Evolutionary conservation across 1,139 yeast species (phyloP).

Genomic region (Arxiozyma bovina): DNA sequence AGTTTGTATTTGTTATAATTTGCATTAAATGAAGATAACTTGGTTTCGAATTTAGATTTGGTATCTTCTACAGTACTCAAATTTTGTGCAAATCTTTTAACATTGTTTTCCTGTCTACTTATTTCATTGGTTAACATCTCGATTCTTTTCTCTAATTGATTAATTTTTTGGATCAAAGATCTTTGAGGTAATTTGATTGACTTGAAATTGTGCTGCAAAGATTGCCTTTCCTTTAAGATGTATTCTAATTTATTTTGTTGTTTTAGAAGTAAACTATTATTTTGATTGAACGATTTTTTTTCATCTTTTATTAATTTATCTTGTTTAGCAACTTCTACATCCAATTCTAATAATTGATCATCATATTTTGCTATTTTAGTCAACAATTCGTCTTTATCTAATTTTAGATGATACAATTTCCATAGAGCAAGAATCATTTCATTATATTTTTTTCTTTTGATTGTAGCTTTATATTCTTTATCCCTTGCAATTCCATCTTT

Average conservation of each 20-base stretch:
- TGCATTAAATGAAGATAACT: constrained; percentile 29
- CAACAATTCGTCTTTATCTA: constrained; percentile 34
- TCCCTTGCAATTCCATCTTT: constrained; percentile 70
- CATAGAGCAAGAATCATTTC: constrained; percentile 49
- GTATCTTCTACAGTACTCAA: constrained; percentile 41
- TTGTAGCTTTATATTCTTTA: constrained; percentile 52
- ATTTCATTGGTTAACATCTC: constrained; percentile 47
- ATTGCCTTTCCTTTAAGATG: constrained; percentile 39
- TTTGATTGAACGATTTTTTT: constrained; percentile 29
- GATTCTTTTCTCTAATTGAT: constrained; percentile 43
- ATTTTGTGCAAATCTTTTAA: constrained; percentile 40
- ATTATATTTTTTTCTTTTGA: constrained; percentile 42
- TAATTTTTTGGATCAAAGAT: constrained; percentile 35
- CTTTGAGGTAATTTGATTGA: constrained; percentile 43
- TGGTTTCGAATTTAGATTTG: constrained; percentile 38
- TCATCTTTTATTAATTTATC: constrained; percentile 25
- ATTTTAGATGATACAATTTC: constrained; percentile 59
- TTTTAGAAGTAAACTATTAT: constrained; percentile 42
- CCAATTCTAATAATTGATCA: constrained; percentile 26
- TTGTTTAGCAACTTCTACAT: constrained; percentile 30
- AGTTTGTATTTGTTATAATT: constrained; percentile 33
- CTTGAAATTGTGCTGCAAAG: constrained; percentile 46
- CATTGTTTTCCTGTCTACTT: constrained; percentile 41
- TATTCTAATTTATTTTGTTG: constrained; percentile 33
- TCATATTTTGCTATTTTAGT: constrained; percentile 29